Evolutionary conservation across 345 rosid species (phyloP).

Genomic region (Syzygium grande): DNA sequence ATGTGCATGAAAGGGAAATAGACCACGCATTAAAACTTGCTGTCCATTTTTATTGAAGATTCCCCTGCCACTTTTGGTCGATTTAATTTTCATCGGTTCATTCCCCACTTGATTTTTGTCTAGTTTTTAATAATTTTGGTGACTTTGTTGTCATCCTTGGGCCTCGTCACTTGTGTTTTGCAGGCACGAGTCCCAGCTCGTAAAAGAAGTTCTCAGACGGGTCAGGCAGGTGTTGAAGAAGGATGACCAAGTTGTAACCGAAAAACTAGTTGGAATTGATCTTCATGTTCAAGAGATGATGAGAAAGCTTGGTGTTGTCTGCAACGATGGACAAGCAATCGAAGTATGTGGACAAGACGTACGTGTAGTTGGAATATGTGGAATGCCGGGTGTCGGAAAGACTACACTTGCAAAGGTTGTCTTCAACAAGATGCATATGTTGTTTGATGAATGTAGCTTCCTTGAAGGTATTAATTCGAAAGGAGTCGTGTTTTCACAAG

Average conservation of each 20-base stretch:
- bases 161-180: background rate
- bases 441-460: background rate
- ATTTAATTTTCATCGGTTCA: background rate
- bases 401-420: conserved; percentile 10
- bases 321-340: fast-evolving
- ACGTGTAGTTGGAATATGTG: conserved; percentile 1
- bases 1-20: background rate
- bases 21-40: background rate
- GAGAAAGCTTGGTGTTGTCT: background rate
- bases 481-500: fast-evolving
- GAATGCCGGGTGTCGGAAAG: conserved; percentile 4
- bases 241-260: background rate
- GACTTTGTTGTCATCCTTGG: background rate
- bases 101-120: background rate
- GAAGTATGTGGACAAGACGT: background rate
- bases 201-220: background rate
- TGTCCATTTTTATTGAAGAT: fast-evolving
- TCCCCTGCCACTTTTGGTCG: background rate
- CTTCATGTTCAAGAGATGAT: background rate
- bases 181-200: background rate
- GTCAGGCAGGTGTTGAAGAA: background rate
- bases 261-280: background rate
- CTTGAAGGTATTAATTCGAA: background rate
- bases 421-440: background rate
- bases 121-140: background rate